Base-by-base conservation (phyloP, 257 asterid genomes). In the Salvia miltiorrhiza region DNA sequence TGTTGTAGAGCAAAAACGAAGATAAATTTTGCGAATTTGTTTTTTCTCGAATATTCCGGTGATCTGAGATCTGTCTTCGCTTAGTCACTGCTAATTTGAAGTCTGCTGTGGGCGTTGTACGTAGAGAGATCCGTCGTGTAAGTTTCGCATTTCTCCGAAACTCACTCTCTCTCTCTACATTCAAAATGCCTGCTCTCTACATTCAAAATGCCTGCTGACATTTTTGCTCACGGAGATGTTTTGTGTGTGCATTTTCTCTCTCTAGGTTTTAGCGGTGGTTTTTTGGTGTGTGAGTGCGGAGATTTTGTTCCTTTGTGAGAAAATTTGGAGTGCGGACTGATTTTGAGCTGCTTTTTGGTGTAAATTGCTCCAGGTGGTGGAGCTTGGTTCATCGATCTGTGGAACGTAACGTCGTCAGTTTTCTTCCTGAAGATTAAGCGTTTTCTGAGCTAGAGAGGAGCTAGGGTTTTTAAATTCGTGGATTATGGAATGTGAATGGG, bases 351-450 rank as follows among this genome's bases (percentile, higher is more conserved):
- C 53, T 32, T 70, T 66, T 74, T 70, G 35, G 74, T 39, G 74
- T 40, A 9, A 53, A 33, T 59, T 56, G 52, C 50, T 70, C 21
- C 60, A 76, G 81, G 81, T 69, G 57, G 63, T 59, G 72, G 61
- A 65, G 78, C 81, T 76, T 13, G 77, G 63, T 56, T 24, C 69
- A 14, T 78, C 69, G 90, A 90, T 85, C 87, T 78, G 82, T 64
- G 52, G 74, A n/a, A 19, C 57, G 30, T 69, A 21, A 66, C 74
- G 73, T 48, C 76, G 50, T 60, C 71, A 4, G 70, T 68, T 35
- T 16, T 47, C 72, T 57, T 73, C 20, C 65, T 62, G 71, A 54
- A 63, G 77, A 32, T 56, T 63, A 17, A 47, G 73, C 65, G 54
- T 43, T 63, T 56, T 57, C 48, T 28, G 66, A 33, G 64, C 52